Conservation (phyloP, 345 rosid genomes). For the Ceriops tagal region DNA sequence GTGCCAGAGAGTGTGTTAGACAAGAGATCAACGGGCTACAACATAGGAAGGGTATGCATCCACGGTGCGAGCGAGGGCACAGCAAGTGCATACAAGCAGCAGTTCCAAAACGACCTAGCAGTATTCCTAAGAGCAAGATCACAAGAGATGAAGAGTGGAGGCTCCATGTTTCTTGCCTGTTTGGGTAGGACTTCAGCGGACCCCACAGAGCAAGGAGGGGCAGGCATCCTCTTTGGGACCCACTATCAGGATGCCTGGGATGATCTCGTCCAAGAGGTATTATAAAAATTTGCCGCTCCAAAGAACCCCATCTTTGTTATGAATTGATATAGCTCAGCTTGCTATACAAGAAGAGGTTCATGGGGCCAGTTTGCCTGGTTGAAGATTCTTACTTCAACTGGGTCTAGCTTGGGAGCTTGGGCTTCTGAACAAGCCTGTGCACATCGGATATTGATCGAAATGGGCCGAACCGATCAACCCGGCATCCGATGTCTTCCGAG, state of each 20-base stretch:
- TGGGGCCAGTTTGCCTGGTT: too few species aligned
- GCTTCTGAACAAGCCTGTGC: too few species aligned
- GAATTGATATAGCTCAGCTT: too few species aligned
- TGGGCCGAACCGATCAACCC: too few species aligned
- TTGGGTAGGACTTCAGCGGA: conserved; percentile 81
- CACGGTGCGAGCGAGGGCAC: conserved; percentile 63
- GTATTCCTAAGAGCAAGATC: conserved; percentile 66
- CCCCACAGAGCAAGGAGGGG: conserved; percentile 93
- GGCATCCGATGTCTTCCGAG: too few species aligned
- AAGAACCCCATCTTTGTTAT: neutral
- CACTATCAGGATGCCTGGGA: conserved; percentile 99
- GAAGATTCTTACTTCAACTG: too few species aligned
- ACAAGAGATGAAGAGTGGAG: conserved; percentile 71
- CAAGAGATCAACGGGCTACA: conserved; percentile 64
- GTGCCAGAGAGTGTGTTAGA: conserved; percentile 79
- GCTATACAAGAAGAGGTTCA: too few species aligned
- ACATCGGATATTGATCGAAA: too few species aligned
- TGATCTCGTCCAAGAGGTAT: conserved; percentile 92
- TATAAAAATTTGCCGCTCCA: conserved; percentile 1
- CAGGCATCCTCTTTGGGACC: conserved; percentile 92
- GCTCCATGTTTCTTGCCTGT: conserved; percentile 92
- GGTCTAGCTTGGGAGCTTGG: too few species aligned
- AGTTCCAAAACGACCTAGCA: conserved; percentile 74
- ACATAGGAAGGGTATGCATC: conserved; percentile 78
- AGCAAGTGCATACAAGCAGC: conserved; percentile 63